phyloP scores from a whole-genome alignment of 2,329 filamentous ascomycete species.

The Xylaria polymorpha region DNA sequence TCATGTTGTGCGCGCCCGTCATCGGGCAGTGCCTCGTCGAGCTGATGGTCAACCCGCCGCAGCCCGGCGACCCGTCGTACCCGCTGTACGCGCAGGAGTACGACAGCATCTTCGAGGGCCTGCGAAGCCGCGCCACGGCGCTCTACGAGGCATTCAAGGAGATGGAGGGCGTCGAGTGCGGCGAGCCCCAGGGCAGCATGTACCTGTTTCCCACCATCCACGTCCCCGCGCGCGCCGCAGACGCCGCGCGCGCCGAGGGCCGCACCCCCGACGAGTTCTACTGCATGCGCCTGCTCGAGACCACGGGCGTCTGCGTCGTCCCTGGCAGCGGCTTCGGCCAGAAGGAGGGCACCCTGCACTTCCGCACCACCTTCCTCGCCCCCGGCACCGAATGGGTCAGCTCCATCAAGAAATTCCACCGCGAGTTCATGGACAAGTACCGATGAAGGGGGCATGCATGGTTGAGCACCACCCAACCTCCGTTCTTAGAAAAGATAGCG shows the following conservation, averaged over 20 bases:
- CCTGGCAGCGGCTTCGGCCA: constrained; percentile 95
- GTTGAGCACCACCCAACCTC: not conserved
- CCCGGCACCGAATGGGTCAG: constrained; percentile 96
- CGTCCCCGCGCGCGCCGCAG: constrained; percentile 78
- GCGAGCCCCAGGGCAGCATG: constrained; percentile 93
- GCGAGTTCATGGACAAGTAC: constrained; percentile 89
- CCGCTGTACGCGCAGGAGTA: constrained; percentile 88
- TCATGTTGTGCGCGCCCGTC: constrained; percentile 95
- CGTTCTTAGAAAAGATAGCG: not conserved
- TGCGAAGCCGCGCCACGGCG: constrained; percentile 82
- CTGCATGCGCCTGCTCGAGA: constrained; percentile 88
- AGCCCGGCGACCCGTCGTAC: constrained; percentile 83
- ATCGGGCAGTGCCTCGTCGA: constrained; percentile 96
- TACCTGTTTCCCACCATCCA: constrained; percentile 97
- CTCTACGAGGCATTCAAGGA: constrained; percentile 89
- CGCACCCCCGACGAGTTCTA: constrained; percentile 92
- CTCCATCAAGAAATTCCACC: constrained; percentile 88
- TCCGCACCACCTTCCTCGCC: constrained; percentile 95
- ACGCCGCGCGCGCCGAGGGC: constrained; percentile 78
- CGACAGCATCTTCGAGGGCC: constrained; percentile 79
- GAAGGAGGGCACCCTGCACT: constrained; percentile 89
- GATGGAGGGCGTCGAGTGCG: constrained; percentile 97
- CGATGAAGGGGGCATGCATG: constrained; percentile 50
- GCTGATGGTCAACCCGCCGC: constrained; percentile 96
- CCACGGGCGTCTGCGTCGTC: constrained; percentile 94